These are phyloP conservation scores for Ogataea trehalophila DNA, from an alignment of 805 yeast species.

Conservation along the genomic window DNA sequence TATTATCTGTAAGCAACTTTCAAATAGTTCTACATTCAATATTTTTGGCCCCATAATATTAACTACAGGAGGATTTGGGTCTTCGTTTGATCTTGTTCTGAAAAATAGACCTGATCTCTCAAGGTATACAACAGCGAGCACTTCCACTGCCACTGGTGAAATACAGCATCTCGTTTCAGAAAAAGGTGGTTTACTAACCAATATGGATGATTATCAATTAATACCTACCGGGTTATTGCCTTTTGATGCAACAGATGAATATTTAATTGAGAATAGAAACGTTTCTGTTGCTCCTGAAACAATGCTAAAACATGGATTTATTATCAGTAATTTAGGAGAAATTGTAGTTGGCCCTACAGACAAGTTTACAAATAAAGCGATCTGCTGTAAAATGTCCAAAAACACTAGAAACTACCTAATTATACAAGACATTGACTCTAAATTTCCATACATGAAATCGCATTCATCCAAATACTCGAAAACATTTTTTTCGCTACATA, in stretches of 20 bases:
- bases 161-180: slow-evolving; percentile 49
- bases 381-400: slow-evolving; percentile 9
- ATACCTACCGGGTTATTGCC: slow-evolving; percentile 62
- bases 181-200: slow-evolving; percentile 46
- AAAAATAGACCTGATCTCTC: slow-evolving; percentile 51
- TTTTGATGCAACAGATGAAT: slow-evolving; percentile 19
- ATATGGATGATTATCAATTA: slow-evolving; percentile 56
- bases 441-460: neutral
- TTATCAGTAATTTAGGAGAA: neutral
- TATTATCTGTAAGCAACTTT: too few species aligned
- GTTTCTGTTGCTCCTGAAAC: slow-evolving; percentile 5
- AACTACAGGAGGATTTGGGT: slow-evolving; percentile 66
- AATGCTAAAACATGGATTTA: slow-evolving; percentile 4
- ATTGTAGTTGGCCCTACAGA: too few species aligned
- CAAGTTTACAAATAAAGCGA: neutral
- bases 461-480: neutral
- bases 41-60: slow-evolving; percentile 51
- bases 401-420: slow-evolving; percentile 6
- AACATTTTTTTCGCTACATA: neutral
- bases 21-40: slow-evolving; percentile 8
- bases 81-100: slow-evolving; percentile 41
- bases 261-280: neutral
- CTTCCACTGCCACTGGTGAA: slow-evolving; percentile 44
- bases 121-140: slow-evolving; percentile 51
- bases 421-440: slow-evolving; percentile 1